These are phyloP conservation scores for Penicillium lividum DNA, from an alignment of 495 filamentous ascomycete species.

Conservation along the genomic window DNA sequence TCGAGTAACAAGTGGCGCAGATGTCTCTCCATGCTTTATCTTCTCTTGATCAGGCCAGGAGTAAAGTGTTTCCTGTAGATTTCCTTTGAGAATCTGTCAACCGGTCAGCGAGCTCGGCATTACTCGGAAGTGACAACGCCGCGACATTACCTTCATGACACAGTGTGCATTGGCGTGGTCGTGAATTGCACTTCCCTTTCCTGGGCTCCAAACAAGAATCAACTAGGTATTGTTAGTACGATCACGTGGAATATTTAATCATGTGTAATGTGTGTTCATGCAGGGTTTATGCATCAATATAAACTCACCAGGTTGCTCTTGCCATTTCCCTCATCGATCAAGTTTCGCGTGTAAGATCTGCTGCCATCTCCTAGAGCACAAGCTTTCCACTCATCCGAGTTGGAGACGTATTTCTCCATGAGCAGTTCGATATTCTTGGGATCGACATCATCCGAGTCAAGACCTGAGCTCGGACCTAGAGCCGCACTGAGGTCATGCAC, in stretches of 20 bases:
- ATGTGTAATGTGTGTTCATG: not conserved
- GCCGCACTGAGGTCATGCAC: slow-evolving; percentile 68
- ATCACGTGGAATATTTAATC: not conserved
- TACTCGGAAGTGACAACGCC: not conserved
- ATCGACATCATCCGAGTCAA: slow-evolving; percentile 77
- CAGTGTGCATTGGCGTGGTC: slow-evolving; percentile 87
- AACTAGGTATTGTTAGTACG: slow-evolving; percentile 47
- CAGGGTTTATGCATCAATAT: not conserved
- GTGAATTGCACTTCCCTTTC: slow-evolving; percentile 82
- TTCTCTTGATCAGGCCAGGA: slow-evolving; percentile 63
- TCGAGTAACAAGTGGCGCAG: slow-evolving; percentile 42
- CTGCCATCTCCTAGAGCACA: slow-evolving; percentile 68
- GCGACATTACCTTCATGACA: slow-evolving; percentile 50
- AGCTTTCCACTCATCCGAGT: slow-evolving; percentile 65
- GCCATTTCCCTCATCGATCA: slow-evolving; percentile 88
- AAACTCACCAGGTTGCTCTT: slow-evolving; percentile 79
- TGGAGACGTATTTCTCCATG: slow-evolving; percentile 71
- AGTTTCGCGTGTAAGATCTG: slow-evolving; percentile 78
- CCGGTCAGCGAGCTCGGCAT: not conserved
- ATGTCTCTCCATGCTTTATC: slow-evolving; percentile 48
- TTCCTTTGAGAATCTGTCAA: slow-evolving; percentile 67
- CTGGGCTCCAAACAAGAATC: slow-evolving; percentile 89
- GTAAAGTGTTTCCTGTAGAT: slow-evolving; percentile 77
- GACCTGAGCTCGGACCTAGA: slow-evolving; percentile 75
- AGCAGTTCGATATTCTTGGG: slow-evolving; percentile 62